phyloP scores from a whole-genome alignment of 2,329 filamentous ascomycete genomes.

The Neonectria coccinea region DNA sequence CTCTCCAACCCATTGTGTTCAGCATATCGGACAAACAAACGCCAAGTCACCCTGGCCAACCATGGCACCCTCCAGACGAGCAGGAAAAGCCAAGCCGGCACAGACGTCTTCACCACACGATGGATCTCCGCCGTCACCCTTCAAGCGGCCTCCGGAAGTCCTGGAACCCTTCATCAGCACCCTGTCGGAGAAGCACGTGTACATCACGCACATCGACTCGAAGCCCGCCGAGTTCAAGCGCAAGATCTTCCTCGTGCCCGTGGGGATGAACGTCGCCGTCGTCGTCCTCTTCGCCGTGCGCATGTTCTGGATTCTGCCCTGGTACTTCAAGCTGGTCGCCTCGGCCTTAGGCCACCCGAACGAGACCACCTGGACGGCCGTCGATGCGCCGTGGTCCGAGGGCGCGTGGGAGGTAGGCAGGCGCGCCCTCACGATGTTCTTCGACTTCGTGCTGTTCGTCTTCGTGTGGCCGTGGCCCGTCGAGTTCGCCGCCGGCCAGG shows the following conservation, averaged over 20 bases:
- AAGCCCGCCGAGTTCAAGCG: slow-evolving; percentile 78
- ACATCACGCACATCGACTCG: slow-evolving; percentile 85
- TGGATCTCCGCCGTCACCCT: slow-evolving; percentile 69
- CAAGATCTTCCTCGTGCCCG: slow-evolving; percentile 84
- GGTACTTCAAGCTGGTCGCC: slow-evolving; percentile 76
- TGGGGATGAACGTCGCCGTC: slow-evolving; percentile 79
- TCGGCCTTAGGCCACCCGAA: slow-evolving; percentile 75
- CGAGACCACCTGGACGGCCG: slow-evolving; percentile 72
- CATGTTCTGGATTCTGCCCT: slow-evolving; percentile 74
- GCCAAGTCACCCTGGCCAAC: neutral
- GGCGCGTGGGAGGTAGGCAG: slow-evolving; percentile 67
- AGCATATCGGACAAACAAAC: slow-evolving; percentile 10
- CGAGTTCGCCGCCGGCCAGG: slow-evolving; percentile 74
- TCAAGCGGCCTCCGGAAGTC: slow-evolving; percentile 71
- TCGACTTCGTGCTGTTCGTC: slow-evolving; percentile 78
- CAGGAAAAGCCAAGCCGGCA: slow-evolving; percentile 48
- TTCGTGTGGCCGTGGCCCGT: slow-evolving; percentile 80
- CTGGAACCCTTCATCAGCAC: slow-evolving; percentile 74
- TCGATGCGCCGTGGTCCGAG: slow-evolving; percentile 66
- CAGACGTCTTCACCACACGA: slow-evolving; percentile 42
- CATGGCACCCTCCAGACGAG: slow-evolving; percentile 52
- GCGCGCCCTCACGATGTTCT: slow-evolving; percentile 73
- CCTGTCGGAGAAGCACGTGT: slow-evolving; percentile 77
- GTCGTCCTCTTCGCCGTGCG: slow-evolving; percentile 74
- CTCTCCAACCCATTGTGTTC: slow-evolving; percentile 19